Base-by-base conservation (phyloP, 371 early-diverging fungal genomes). In the Rhizopus microsporus region DNA sequence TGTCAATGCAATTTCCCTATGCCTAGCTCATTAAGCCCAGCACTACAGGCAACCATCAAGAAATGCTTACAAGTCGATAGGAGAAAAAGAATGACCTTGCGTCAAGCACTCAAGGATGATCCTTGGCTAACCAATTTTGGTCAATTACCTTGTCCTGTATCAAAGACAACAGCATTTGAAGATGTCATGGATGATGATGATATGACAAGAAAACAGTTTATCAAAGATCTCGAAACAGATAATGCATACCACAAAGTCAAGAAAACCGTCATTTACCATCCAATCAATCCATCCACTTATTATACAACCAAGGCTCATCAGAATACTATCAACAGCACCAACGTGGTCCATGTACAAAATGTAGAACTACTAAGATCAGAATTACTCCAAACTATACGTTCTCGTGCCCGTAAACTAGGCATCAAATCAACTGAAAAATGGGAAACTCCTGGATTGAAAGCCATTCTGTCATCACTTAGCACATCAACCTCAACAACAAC, bases 1-100 rank as follows among this genome's bases (percentile, higher is more conserved):
- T 74, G 82, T n/a, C 75, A 77, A 38, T 84, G 84, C 12, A 73
- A 72, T 15, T 85, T 82, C 43, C 74, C 75, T 2, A 82, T 81
- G 63, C 88, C 88, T 0, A 49, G 45, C 29, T 56, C 53, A 15
- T 62, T 85, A 38, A 83, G 81, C 44, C 55, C 57, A 3, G 78
- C 63, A 31, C 47, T 83, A 5, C 74, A 80, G 42, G 60, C 65
- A 4, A 83, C 81, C 5, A 80, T 85, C 44, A 62, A 71, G 40
- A 85, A 82, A 66, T 81, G 82, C 15, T 57, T 85, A 13, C 65
- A 77, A n/a, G 66, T 76, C 1, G 82, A 83, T 47, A 60, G 83
- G 29, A 52, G 74, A 42, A 69, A 74, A 37, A 64, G 86, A 35
- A 69, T 74, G 57, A 79, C 71, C 15, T 56, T 85, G 6, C 53